Evolutionary conservation across 1,284 basidiomycete species (phyloP).

Genomic region (Sporisorium iseilematis-ciliati): DNA sequence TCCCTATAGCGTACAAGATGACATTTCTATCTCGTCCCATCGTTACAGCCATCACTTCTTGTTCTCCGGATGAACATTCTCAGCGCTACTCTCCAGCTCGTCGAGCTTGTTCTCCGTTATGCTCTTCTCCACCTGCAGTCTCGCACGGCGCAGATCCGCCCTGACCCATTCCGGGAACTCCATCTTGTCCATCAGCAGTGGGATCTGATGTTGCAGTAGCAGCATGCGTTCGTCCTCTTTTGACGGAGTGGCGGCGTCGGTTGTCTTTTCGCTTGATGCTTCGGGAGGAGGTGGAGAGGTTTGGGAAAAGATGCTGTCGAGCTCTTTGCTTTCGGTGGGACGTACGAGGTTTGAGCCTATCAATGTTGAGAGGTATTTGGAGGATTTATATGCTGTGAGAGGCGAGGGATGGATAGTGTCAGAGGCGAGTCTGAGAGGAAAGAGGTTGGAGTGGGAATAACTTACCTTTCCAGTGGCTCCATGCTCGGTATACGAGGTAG

Average conservation of each 20-base stretch:
- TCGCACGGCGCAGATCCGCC: conserved; percentile 47
- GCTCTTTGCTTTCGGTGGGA: conserved; percentile 50
- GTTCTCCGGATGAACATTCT: conserved; percentile 22
- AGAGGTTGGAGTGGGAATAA: conserved; percentile 4
- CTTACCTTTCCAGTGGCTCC: conserved; percentile 63
- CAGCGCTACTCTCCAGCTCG: conserved; percentile 43
- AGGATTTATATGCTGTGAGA: conserved; percentile 59
- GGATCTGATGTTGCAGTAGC: conserved; percentile 36
- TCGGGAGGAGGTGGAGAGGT: conserved; percentile 19
- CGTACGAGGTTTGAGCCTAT: conserved; percentile 51
- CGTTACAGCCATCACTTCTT: conserved; percentile 11
- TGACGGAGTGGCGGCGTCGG: not conserved
- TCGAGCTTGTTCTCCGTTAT: conserved; percentile 48
- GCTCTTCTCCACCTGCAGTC: conserved; percentile 42
- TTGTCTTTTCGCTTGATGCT: conserved; percentile 5
- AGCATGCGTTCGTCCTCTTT: conserved; percentile 43
- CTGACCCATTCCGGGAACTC: conserved; percentile 49
- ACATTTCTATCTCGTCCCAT: conserved; percentile 7
- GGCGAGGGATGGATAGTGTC: not conserved
- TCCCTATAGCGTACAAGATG: not conserved
- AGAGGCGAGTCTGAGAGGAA: not conserved
- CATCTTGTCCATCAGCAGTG: conserved; percentile 42
- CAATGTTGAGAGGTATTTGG: conserved; percentile 49
- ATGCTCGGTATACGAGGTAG: conserved; percentile 68
- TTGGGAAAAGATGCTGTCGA: conserved; percentile 52